Base-by-base conservation (phyloP, 2,329 filamentous ascomycete genomes). In the Blastomyces silverae region DNA sequence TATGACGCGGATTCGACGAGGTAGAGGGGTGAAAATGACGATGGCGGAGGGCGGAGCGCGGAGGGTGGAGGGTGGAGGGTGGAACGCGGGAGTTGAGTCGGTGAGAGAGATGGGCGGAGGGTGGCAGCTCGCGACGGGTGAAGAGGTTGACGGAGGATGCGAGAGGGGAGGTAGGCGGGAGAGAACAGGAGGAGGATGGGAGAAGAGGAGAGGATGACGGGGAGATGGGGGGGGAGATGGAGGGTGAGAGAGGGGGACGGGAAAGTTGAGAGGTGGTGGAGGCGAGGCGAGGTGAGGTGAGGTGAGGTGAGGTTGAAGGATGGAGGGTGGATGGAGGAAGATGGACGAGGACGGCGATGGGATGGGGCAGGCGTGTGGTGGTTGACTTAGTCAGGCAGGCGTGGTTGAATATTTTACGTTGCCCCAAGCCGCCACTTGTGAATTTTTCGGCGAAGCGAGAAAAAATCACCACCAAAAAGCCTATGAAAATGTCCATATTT, bases 111-210 rank as follows among this genome's bases (percentile, higher is more conserved):
- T 68, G 67, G 65, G 68, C 62, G 64, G 66, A 69, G 66, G 68
- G 69, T 64, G 63, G 64, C 66, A 67, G 68, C 64, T 69, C 64
- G 64, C 58, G 62, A 66, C 67, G 66, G 69, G 69, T 66, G 64
- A 66, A 66, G 64, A 44, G 66, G 64, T 37, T 11, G 34, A 37
- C 8, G 10, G 34, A 37, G 7, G 65, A 66, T 65, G 69, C 68
- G 65, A 67, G 67, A 67, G 69, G 69, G 67, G 66, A 69, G 66
- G 68, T 64, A 64, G 68, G 66, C 66, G 67, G 68, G 66, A 69
- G 68, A 66, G 67, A 66, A 66, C 66, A 65, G 65, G 66, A 64
- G 66, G 69, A 62, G 63, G 67, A 63, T 65, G 67, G 59, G 65
- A 67, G 59, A 63, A 64, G 55, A 61, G 62, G 67, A 64, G 65